These are phyloP conservation scores for Xerocomus amazonicus DNA, from an alignment of 1,284 basidiomycete species.

Conservation along the genomic window DNA sequence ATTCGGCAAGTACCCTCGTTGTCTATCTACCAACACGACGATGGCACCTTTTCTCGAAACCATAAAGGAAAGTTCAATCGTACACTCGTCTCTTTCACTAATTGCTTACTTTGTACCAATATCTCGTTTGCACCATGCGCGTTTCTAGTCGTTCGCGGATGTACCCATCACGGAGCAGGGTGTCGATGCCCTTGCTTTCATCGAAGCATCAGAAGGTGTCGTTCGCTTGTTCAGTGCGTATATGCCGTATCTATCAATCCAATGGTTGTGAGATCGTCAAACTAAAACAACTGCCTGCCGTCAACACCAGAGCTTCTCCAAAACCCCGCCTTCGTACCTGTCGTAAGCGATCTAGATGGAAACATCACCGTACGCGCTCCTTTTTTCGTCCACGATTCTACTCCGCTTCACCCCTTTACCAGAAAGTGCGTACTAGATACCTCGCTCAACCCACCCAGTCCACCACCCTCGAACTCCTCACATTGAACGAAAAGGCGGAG, in stretches of 20 bases:
- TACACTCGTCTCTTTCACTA: neutral
- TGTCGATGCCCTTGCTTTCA: conserved; percentile 85
- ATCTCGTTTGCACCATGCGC: neutral
- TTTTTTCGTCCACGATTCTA: neutral
- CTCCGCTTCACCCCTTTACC: neutral
- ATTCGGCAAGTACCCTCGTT: neutral
- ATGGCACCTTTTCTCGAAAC: conserved; percentile 90
- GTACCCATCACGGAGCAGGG: conserved; percentile 85
- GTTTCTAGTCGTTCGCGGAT: conserved; percentile 78
- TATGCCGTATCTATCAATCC: neutral
- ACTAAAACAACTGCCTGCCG: neutral
- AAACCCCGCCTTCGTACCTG: conserved; percentile 81
- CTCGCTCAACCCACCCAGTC: conserved; percentile 63
- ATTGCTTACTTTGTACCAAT: neutral
- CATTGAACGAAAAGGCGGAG: conserved; percentile 81
- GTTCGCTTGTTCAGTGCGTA: conserved; percentile 86
- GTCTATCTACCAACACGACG: neutral
- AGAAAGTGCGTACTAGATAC: conserved; percentile 90
- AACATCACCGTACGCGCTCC: conserved; percentile 74
- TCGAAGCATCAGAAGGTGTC: conserved; percentile 87
- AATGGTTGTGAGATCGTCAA: neutral
- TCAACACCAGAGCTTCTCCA: conserved; percentile 74
- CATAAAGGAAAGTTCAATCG: conserved; percentile 57
- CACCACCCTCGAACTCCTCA: conserved; percentile 80
- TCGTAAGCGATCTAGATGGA: conserved; percentile 86